Base-by-base conservation (phyloP, 2,329 filamentous ascomycete genomes). In the Mycocentrospora acerina region DNA sequence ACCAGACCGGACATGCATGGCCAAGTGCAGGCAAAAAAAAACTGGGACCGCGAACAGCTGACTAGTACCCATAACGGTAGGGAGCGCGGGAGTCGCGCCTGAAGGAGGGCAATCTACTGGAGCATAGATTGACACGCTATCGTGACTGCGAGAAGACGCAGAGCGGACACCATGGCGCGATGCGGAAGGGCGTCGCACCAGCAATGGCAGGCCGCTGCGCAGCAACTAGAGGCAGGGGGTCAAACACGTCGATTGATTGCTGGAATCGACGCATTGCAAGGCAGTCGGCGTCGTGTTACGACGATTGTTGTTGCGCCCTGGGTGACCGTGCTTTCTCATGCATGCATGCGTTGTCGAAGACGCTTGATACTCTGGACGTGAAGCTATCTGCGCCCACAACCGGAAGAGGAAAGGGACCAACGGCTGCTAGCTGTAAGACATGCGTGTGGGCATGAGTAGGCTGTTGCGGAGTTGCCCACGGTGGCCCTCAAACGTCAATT, bases 261-360 rank as follows among this genome's bases (percentile, higher is more conserved):
- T 58, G 51, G 53, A 58, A 55, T 62, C 54, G 59, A 64, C 57
- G 55, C 48, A 54, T 55, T 48, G 42, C 50, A 50, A 54, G 53
- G 57, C 55, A 57, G 59, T 52, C 59, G 55, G 60, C 62, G 55
- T 55, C 58, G 62, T 64, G 60, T 54, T 59, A 64, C 57, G 59
- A 60, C 44, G 55, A 53, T 35, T 44, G 55, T 55, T 39, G 55
- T 62, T 52, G 52, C 51, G 49, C 51, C 55, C 47, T 48, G 49
- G 54, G 46, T 48, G 56, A 42, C 58, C 57, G 58, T 57, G 55
- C 55, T 60, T n/a, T 55, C 37, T 22, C 43, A 54, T 65, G 60
- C 59, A 65, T 59, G 60, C 54, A 54, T 57, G 54, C 55, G 61
- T 61, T 63, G 61, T 66, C 64, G 63, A 64, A 62, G 55, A 58